A percentile compares a stretch with the other conserved stretches of the same genome.
phyloP scores from a whole-genome alignment of 2,329 filamentous ascomycete species.

The Aspergillus transmontanensis region DNA sequence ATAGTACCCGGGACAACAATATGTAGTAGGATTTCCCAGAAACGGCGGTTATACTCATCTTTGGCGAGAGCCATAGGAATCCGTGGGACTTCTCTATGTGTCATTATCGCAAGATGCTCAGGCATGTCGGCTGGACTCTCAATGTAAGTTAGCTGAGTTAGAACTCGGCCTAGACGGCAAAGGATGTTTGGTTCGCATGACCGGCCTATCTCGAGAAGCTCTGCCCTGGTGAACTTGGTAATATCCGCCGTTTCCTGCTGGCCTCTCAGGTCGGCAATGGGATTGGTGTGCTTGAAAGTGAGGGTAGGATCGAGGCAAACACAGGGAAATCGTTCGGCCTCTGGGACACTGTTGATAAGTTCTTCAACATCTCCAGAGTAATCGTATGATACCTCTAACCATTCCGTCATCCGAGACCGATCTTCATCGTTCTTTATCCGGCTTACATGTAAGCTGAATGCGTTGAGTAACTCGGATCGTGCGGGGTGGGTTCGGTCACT shows the following conservation, averaged over 20 bases:
- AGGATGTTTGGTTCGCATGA: constrained; percentile 55
- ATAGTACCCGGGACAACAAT: constrained; percentile 53
- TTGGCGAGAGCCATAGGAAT: constrained; percentile 50
- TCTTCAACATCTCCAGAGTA: constrained; percentile 48
- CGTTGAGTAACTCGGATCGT: constrained; percentile 46
- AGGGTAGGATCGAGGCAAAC: constrained; percentile 55
- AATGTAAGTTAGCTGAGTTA: constrained; percentile 52
- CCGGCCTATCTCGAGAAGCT: constrained; percentile 55
- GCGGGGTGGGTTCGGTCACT: constrained; percentile 47
- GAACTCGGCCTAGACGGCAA: constrained; percentile 49
- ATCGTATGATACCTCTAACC: constrained; percentile 57
- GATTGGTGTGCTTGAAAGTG: constrained; percentile 30
- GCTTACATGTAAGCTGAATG: constrained; percentile 47
- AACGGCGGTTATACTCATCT: constrained; percentile 38
- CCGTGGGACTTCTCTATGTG: constrained; percentile 34
- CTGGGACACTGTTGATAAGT: constrained; percentile 41
- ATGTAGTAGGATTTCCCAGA: constrained; percentile 55
- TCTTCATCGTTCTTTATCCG: constrained; percentile 34
- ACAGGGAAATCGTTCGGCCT: constrained; percentile 48
- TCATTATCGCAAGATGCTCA: constrained; percentile 42
- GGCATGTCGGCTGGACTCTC: constrained; percentile 46
- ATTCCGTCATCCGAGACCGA: constrained; percentile 47
- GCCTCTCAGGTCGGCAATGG: constrained; percentile 23
- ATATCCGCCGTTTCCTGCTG: constrained; percentile 17
- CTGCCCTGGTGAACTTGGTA: constrained; percentile 46